Base-by-base conservation (phyloP, 495 filamentous ascomycete species). In the Penicillium cinerascens region DNA sequence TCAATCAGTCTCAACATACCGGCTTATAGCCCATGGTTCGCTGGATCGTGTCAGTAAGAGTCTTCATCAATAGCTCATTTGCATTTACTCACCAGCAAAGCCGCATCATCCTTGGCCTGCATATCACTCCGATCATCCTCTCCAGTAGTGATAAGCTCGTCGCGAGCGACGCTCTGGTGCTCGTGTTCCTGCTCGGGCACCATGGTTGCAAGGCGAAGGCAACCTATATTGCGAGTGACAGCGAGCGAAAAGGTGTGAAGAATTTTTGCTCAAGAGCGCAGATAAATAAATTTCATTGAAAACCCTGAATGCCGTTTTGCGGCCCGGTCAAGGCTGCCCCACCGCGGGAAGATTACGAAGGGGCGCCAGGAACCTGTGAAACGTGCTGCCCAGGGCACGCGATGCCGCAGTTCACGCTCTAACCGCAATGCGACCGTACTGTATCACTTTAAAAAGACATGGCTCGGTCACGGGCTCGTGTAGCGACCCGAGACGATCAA, bases 11-110 rank as follows among this genome's bases (percentile, higher is more conserved):
- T 6, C 21, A 22, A 26, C 73, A 56, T 69, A 78, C 74, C 52
- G 73, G 74, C 63, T 76, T 74, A 44, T 78, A 78, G 52, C 74
- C 74, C 68, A 77, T 71, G 6, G 73, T 75, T 55, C 65, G 65
- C 74, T 77, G 29, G 4, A 54, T 51, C 17, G 23, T 37, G 43
- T 69, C 52, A 68, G 64, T 44, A 44, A 47, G 38, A 21, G 1
- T 0, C 42, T 20, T 52, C 27, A 29, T 9, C 18, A 37, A 23
- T 21, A 35, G 3, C 43, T 8, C 16, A 35, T 35, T 4, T 33
- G 29, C 26, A 42, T 15, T 17, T 2, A 66, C 72, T 50, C 54
- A 76, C 73, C 68, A 77, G 48, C 43, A 77, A 54, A 22, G 71
- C 71, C 8, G 68, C 72, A 68, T 77, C 74, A 58, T 77, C 72